phyloP scores from a whole-genome alignment of 2,329 filamentous ascomycete species.

The Huntiella decipiens region DNA sequence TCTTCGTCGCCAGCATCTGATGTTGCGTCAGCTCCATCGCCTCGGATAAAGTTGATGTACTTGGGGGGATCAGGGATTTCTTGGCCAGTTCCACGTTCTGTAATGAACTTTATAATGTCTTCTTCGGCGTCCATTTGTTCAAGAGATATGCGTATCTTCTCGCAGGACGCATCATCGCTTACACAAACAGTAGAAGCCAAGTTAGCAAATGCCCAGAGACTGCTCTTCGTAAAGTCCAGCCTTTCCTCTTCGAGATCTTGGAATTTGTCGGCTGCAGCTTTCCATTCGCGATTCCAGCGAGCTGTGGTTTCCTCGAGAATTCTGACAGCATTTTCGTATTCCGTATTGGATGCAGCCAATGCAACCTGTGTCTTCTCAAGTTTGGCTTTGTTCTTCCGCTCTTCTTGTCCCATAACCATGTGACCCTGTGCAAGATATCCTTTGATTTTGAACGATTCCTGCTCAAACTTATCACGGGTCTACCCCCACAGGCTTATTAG shows the following conservation, averaged over 20 bases:
- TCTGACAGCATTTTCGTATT: conserved; percentile 89
- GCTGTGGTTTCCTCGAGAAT: conserved; percentile 84
- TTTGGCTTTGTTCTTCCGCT: conserved; percentile 96
- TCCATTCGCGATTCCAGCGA: conserved; percentile 97
- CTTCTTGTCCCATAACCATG: conserved; percentile 99
- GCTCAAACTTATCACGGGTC: conserved; percentile 86
- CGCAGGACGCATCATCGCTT: conserved; percentile 88
- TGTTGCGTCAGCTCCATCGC: conserved; percentile 60
- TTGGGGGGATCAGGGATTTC: conserved; percentile 94
- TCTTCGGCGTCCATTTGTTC: conserved; percentile 95
- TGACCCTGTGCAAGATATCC: conserved; percentile 95
- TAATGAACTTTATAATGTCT: conserved; percentile 80
- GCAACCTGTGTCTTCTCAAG: conserved; percentile 97
- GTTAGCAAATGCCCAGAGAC: conserved; percentile 94
- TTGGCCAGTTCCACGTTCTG: conserved; percentile 73
- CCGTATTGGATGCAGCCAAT: conserved; percentile 71
- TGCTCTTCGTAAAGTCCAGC: conserved; percentile 92
- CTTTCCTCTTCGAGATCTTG: conserved; percentile 96
- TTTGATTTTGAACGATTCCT: conserved; percentile 96
- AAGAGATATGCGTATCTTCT: conserved; percentile 82
- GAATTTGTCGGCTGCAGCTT: conserved; percentile 93
- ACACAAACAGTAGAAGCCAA: conserved; percentile 94
- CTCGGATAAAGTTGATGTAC: conserved; percentile 97
- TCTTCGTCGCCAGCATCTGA: conserved; percentile 78
- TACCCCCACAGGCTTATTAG: conserved; percentile 18